Conservation (phyloP, 805 yeast genomes). For the Wickerhamomyces ciferrii region DNA sequence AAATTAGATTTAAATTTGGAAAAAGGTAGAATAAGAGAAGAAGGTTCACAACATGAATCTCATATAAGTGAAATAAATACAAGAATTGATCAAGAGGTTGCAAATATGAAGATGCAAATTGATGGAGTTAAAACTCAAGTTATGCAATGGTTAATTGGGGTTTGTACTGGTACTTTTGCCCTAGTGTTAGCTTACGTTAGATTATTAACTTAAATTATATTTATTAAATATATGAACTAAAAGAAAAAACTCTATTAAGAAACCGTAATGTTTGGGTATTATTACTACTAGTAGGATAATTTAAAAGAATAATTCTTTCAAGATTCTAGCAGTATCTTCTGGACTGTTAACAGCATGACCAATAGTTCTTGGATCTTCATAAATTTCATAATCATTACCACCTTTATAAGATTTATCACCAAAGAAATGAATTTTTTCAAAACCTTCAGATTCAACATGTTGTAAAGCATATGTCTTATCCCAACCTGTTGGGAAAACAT, state of each 20-base stretch:
- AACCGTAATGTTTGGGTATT: not conserved
- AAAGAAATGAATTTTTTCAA: conserved; percentile 89
- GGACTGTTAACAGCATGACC: conserved; percentile 94
- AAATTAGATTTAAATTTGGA: conserved; percentile 87
- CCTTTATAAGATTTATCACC: conserved; percentile 98
- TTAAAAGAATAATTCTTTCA: conserved; percentile 68
- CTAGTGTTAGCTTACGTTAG: conserved; percentile 88
- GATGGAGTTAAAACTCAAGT: conserved; percentile 95
- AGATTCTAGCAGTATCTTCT: conserved; percentile 78
- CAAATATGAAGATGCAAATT: conserved; percentile 92
- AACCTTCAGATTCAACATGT: conserved; percentile 83
- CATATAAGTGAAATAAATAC: conserved; percentile 94
- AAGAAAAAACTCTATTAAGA: not conserved
- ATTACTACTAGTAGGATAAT: not conserved
- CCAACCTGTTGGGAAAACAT: conserved; percentile 99
- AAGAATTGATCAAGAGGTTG: conserved; percentile 90
- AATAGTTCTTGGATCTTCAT: conserved; percentile 83
- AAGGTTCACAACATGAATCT: conserved; percentile 85
- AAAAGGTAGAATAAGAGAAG: conserved; percentile 94
- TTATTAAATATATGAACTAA: not conserved
- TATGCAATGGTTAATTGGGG: conserved; percentile 98
- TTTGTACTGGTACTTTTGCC: conserved; percentile 97
- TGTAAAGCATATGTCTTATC: conserved; percentile 97
- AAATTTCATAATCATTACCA: conserved; percentile 98
- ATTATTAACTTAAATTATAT: conserved; percentile 46